Conservation (phyloP, 2,329 filamentous ascomycete species). For the Sarocladium brachiariae region DNA sequence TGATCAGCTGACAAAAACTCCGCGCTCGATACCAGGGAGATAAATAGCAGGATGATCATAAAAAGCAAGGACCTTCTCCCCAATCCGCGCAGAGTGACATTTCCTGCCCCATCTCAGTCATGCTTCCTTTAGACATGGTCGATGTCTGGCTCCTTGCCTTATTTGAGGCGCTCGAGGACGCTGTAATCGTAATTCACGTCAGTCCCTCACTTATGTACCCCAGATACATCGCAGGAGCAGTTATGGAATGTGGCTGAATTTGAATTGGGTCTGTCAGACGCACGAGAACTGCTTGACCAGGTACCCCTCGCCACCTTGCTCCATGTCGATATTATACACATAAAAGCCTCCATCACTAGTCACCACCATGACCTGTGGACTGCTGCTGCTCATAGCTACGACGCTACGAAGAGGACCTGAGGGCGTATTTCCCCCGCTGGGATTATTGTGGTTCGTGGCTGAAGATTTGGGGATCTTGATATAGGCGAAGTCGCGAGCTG, state of each 20-base stretch:
- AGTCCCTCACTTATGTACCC: background rate
- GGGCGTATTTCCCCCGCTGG: conserved; percentile 23
- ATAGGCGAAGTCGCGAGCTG: conserved; percentile 88
- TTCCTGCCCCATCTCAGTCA: too few relatives aligned
- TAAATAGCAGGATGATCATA: too few relatives aligned
- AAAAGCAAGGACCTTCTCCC: too few relatives aligned
- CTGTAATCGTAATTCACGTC: too few relatives aligned
- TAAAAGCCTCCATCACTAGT: conserved; percentile 95
- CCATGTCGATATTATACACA: conserved; percentile 91
- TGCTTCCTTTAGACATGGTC: too few relatives aligned
- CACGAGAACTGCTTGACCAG: conserved; percentile 90
- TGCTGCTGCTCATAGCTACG: conserved; percentile 94
- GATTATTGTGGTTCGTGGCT: conserved; percentile 12
- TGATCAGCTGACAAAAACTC: background rate
- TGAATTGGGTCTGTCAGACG: too few relatives aligned
- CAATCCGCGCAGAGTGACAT: too few relatives aligned
- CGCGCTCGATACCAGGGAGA: background rate
- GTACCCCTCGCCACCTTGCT: conserved; percentile 86
- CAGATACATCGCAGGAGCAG: too few relatives aligned
- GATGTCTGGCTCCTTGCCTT: background rate
- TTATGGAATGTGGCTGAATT: too few relatives aligned
- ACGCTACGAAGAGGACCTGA: conserved; percentile 67
- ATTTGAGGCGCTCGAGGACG: background rate
- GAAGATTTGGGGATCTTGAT: conserved; percentile 74
- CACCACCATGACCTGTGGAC: conserved; percentile 95